A percentile compares a stretch with the other conserved stretches of the same genome.
phyloP scores from a whole-genome alignment of 345 rosid species.

The Fremontodendron californicum region DNA sequence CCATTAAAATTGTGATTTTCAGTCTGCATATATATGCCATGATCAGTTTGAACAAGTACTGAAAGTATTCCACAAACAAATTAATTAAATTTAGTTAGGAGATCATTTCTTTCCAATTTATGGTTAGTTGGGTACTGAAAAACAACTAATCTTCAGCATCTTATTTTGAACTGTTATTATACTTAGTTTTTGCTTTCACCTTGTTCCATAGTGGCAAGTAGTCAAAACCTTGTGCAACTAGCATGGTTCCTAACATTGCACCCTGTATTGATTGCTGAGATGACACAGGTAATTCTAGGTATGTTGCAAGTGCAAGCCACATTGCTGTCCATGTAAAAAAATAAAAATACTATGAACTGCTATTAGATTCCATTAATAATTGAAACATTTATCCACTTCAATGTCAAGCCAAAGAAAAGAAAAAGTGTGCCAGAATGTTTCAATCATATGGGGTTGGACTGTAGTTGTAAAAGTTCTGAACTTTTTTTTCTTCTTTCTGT shows the following conservation, averaged over 20 bases:
- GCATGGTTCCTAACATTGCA: constrained; percentile 33
- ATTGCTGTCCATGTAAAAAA: constrained; percentile 23
- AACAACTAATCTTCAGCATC: background rate
- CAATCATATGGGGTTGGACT: background rate
- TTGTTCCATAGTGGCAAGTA: constrained; percentile 28
- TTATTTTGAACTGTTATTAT: background rate
- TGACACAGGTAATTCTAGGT: constrained; percentile 34
- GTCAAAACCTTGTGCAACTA: constrained; percentile 21
- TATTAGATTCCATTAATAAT: constrained; percentile 17
- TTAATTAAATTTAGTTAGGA: background rate
- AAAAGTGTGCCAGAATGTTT: background rate
- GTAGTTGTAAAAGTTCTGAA: background rate
- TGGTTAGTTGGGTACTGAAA: background rate
- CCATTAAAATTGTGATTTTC: constrained; percentile 27
- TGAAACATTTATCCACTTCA: background rate
- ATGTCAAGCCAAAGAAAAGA: background rate
- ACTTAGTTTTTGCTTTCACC: constrained; percentile 7
- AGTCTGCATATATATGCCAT: constrained; percentile 19
- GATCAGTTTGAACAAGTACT: background rate
- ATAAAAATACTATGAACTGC: background rate
- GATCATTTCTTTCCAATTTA: background rate
- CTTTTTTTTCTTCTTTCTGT: background rate
- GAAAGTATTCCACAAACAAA: background rate
- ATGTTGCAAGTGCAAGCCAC: constrained; percentile 33
- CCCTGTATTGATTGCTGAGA: constrained; percentile 30